Conservation (phyloP, 2,329 filamentous ascomycete species). For the Fusarium sp. region DNA sequence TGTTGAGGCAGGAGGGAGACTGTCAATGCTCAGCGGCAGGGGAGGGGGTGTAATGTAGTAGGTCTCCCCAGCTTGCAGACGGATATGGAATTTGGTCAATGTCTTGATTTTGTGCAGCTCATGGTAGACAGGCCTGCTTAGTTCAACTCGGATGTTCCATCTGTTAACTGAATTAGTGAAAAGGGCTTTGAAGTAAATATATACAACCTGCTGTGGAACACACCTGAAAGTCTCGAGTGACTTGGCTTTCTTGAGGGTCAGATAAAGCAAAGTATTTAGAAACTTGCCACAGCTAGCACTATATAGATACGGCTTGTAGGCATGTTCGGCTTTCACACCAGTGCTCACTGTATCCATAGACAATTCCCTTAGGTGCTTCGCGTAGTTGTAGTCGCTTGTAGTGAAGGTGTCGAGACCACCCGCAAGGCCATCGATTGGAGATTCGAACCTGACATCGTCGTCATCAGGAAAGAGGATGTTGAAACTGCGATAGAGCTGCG, state of each 20-base stretch:
- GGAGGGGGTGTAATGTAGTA: slow-evolving; percentile 65
- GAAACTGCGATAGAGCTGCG: slow-evolving; percentile 71
- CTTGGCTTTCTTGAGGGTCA: slow-evolving; percentile 68
- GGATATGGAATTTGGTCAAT: slow-evolving; percentile 67
- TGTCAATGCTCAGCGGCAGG: slow-evolving; percentile 55
- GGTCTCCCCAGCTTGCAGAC: slow-evolving; percentile 70
- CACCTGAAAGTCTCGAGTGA: slow-evolving; percentile 70
- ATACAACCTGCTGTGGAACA: slow-evolving; percentile 41
- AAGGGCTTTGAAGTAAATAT: slow-evolving; percentile 5
- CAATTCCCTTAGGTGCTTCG: slow-evolving; percentile 67
- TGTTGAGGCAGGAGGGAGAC: slow-evolving; percentile 49
- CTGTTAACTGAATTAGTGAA: slow-evolving; percentile 50
- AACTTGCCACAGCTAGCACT: slow-evolving; percentile 72
- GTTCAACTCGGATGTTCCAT: slow-evolving; percentile 75
- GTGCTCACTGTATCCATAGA: slow-evolving; percentile 68
- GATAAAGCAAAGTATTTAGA: slow-evolving; percentile 70
- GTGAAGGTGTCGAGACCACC: slow-evolving; percentile 71
- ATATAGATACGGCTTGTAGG: slow-evolving; percentile 68
- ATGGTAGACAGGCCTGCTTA: slow-evolving; percentile 69
- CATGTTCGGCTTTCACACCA: slow-evolving; percentile 65
- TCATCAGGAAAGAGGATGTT: slow-evolving; percentile 73
- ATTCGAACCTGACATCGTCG: slow-evolving; percentile 65
- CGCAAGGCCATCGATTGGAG: slow-evolving; percentile 69
- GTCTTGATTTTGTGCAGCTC: slow-evolving; percentile 67
- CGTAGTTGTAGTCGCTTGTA: slow-evolving; percentile 74